These are phyloP conservation scores for Aethionema arabicum DNA, from an alignment of 345 rosid genomes.

Conservation along the genomic window DNA sequence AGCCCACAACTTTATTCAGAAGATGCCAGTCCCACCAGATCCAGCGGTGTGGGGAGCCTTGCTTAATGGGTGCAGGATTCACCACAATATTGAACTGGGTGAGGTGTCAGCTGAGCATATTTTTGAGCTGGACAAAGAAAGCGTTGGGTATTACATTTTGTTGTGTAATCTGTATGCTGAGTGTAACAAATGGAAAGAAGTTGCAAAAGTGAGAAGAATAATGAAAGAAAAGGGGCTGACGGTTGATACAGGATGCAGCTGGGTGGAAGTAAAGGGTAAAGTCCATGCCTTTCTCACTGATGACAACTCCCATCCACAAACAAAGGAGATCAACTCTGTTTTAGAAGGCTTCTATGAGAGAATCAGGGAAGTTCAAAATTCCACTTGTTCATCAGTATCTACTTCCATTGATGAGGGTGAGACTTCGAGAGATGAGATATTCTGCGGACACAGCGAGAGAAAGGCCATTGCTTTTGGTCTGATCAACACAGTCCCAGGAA, in stretches of 20 bases:
- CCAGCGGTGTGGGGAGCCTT: slow-evolving; percentile 89
- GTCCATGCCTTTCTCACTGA: slow-evolving; percentile 80
- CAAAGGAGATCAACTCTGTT: slow-evolving; percentile 54
- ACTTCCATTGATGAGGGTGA: slow-evolving; percentile 47
- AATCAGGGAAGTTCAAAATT: slow-evolving; percentile 44
- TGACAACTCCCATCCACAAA: slow-evolving; percentile 58
- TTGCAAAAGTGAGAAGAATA: slow-evolving; percentile 55
- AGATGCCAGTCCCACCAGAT: slow-evolving; percentile 68
- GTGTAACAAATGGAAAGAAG: slow-evolving; percentile 66
- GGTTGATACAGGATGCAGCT: slow-evolving; percentile 85
- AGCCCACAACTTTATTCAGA: slow-evolving; percentile 57
- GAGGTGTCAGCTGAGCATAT: slow-evolving; percentile 59
- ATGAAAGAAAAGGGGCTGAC: slow-evolving; percentile 66
- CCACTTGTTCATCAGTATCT: slow-evolving; percentile 36
- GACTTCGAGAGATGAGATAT: slow-evolving; percentile 63
- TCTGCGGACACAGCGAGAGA: slow-evolving; percentile 88
- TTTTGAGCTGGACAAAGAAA: slow-evolving; percentile 56
- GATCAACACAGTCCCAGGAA: slow-evolving; percentile 66
- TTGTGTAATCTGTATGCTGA: slow-evolving; percentile 68
- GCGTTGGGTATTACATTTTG: slow-evolving; percentile 69
- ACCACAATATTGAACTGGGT: slow-evolving; percentile 53
- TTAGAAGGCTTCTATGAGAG: slow-evolving; percentile 59
- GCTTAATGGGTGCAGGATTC: slow-evolving; percentile 71
- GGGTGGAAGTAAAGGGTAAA: slow-evolving; percentile 75
- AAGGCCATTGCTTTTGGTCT: slow-evolving; percentile 72